Evolutionary conservation across 768 basidiomycete species (phyloP).

Genomic region (Guyanaporus albipodus): DNA sequence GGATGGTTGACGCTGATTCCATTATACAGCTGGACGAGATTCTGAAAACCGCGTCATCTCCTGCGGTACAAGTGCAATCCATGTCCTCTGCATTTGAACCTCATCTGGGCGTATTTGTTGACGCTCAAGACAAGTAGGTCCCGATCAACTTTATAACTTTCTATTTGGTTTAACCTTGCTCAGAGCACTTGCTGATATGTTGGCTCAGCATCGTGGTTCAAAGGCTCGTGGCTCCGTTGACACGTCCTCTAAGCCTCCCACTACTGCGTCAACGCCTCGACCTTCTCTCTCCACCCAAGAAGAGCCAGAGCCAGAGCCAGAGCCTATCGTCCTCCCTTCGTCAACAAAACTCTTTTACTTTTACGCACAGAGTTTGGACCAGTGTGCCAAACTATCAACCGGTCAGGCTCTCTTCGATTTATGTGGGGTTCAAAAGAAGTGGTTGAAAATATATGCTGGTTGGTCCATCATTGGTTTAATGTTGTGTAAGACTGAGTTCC

Average conservation of each 20-base stretch:
- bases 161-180: not conserved
- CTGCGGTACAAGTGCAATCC: slow-evolving; percentile 51
- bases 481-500: not conserved
- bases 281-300: slow-evolving; percentile 39
- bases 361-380: slow-evolving; percentile 92
- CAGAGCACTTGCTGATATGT: slow-evolving; percentile 88
- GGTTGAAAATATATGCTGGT: slow-evolving; percentile 94
- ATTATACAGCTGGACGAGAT: slow-evolving; percentile 58
- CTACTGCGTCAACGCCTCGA: slow-evolving; percentile 30
- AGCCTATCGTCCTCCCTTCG: slow-evolving; percentile 77
- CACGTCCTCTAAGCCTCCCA: slow-evolving; percentile 29
- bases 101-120: slow-evolving; percentile 89
- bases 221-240: slow-evolving; percentile 71
- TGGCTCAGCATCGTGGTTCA: slow-evolving; percentile 68
- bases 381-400: slow-evolving; percentile 87
- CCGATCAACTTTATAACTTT: not conserved
- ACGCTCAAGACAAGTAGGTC: slow-evolving; percentile 92
- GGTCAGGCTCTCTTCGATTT: slow-evolving; percentile 82
- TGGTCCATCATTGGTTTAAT: slow-evolving; percentile 15
- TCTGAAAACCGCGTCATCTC: slow-evolving; percentile 48
- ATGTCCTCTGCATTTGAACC: slow-evolving; percentile 91
- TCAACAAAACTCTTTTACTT: slow-evolving; percentile 98
- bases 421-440: slow-evolving; percentile 81
- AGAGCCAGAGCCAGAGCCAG: slow-evolving; percentile 42
- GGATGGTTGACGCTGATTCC: not conserved